phyloP scores from a whole-genome alignment of 306 rosid species.

The Glycine latifolia region DNA sequence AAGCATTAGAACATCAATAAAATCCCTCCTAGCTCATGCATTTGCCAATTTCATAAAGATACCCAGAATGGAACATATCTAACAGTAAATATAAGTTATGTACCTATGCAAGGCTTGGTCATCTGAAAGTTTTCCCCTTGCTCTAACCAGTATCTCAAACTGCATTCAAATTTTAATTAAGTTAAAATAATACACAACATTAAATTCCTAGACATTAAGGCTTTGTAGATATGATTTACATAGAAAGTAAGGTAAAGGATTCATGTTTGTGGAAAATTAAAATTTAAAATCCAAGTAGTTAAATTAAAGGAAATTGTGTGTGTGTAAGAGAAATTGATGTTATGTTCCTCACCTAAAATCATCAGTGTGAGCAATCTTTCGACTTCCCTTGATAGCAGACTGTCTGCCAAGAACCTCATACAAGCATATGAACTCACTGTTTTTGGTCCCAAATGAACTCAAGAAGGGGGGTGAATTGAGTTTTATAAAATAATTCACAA shows the following conservation, averaged over 20 bases:
- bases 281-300: no score
- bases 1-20: slow-evolving; percentile 30
- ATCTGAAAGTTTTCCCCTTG: slow-evolving; percentile 87
- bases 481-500: no score
- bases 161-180: slow-evolving; percentile 54
- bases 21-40: slow-evolving; percentile 35
- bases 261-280: neutral
- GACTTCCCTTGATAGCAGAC: slow-evolving; percentile 83
- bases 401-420: slow-evolving; percentile 75
- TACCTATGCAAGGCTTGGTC: slow-evolving; percentile 98
- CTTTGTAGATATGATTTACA: neutral
- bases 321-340: no score
- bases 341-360: slow-evolving; percentile 64
- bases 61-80: slow-evolving; percentile 27
- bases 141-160: slow-evolving; percentile 92
- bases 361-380: slow-evolving; percentile 71
- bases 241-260: slow-evolving; percentile 20
- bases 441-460: no score
- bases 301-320: no score
- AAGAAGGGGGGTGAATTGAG: no score
- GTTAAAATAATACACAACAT: slow-evolving; percentile 25
- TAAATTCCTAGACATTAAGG: neutral
- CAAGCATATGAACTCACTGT: slow-evolving; percentile 74
- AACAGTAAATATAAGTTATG: slow-evolving; percentile 33
- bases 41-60: neutral